Evolutionary conservation across 83 land plant species (phyloP).

Genomic region (Larix sibirica): DNA sequence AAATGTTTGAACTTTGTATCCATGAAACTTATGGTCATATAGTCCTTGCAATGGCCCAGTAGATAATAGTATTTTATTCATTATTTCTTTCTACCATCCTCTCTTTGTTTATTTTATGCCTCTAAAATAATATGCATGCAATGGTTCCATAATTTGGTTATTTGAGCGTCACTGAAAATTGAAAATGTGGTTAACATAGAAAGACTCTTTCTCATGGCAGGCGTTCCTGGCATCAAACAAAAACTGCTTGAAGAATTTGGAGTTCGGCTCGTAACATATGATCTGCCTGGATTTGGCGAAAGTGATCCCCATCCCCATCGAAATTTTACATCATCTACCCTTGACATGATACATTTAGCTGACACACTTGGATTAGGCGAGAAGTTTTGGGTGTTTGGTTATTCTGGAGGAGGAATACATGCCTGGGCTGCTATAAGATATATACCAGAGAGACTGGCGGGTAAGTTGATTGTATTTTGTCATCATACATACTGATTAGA

Average conservation of each 20-base stretch:
- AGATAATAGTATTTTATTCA: background rate
- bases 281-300: conserved; percentile 96
- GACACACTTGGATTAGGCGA: conserved; percentile 62
- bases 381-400: conserved; percentile 87
- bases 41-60: background rate
- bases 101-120: background rate
- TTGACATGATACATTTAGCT: conserved; percentile 69
- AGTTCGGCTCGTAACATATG: conserved; percentile 84
- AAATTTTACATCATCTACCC: conserved; percentile 72
- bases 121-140: background rate
- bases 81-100: background rate
- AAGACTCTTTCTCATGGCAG: conserved; percentile 33
- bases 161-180: background rate
- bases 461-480: conserved; percentile 32
- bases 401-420: conserved; percentile 82
- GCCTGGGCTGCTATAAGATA: conserved; percentile 93
- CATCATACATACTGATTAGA: conserved; percentile 6
- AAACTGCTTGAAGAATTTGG: conserved; percentile 81
- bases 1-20: background rate
- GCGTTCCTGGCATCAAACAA: conserved; percentile 77
- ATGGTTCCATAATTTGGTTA: background rate
- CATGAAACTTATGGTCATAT: background rate
- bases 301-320: conserved; percentile 83
- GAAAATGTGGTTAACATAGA: conserved; percentile 6
- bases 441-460: conserved; percentile 87